Evolutionary conservation across 306 rosid species (phyloP).

Genomic region (Crotalaria pallida): DNA sequence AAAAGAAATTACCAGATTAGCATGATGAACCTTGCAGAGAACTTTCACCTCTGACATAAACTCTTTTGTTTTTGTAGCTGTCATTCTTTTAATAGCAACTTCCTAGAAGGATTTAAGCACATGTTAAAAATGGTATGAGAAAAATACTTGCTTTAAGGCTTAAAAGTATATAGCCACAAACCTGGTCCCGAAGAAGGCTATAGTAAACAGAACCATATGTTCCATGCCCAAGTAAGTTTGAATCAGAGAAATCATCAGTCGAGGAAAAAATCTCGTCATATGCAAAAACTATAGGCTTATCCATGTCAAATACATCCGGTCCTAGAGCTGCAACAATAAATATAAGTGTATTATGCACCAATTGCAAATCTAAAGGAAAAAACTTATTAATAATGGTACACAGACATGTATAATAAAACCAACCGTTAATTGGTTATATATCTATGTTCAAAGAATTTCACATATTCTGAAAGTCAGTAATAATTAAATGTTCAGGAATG

Average conservation of each 20-base stretch:
- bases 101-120: conserved; percentile 51
- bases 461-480: not conserved
- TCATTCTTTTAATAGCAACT: conserved; percentile 97
- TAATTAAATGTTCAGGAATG: not conserved
- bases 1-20: conserved; percentile 72
- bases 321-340: conserved; percentile 55
- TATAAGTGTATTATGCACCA: not conserved
- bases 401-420: not conserved
- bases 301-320: conserved; percentile 64
- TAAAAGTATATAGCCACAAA: conserved; percentile 27
- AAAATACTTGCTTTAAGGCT: not conserved
- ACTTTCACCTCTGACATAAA: conserved; percentile 90
- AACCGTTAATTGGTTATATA: not conserved
- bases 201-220: conserved; percentile 91
- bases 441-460: not conserved
- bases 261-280: conserved; percentile 69
- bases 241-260: conserved; percentile 84
- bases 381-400: not conserved
- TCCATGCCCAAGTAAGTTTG: conserved; percentile 91
- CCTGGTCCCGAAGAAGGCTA: conserved; percentile 82
- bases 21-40: conserved; percentile 91
- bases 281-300: conserved; percentile 73
- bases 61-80: conserved; percentile 86
- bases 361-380: conserved; percentile 6
- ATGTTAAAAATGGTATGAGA: conserved; percentile 13